phyloP scores from a whole-genome alignment of 345 rosid species.

The Rhizophora mangle region DNA sequence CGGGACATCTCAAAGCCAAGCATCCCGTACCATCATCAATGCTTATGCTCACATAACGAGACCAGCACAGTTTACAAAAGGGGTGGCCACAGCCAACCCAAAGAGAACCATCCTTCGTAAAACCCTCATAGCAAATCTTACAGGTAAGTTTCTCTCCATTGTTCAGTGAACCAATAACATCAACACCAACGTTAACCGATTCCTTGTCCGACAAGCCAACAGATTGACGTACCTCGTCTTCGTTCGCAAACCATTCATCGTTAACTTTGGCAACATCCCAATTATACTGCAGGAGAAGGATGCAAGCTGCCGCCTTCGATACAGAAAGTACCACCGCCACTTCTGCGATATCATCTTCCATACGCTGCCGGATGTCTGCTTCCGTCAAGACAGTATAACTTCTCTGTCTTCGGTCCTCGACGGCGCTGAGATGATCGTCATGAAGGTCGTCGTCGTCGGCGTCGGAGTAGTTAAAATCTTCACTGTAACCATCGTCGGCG shows the following conservation, averaged over 20 bases:
- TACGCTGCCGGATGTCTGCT: constrained; percentile 52
- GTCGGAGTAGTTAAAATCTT: neutral
- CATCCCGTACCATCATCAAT: constrained; percentile 81
- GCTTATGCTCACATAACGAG: constrained; percentile 46
- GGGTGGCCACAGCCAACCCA: constrained; percentile 89
- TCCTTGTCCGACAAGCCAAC: constrained; percentile 70
- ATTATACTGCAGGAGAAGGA: constrained; percentile 55
- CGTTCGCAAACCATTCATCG: constrained; percentile 90
- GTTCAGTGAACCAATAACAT: neutral
- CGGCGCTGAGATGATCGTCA: too few species aligned
- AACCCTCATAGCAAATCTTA: constrained; percentile 68
- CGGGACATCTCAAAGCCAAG: constrained; percentile 74
- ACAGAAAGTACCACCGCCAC: constrained; percentile 73
- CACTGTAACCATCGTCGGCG: neutral
- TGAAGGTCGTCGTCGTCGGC: too few species aligned
- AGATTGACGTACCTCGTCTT: constrained; percentile 54
- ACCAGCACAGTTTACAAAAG: constrained; percentile 74
- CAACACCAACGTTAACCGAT: neutral
- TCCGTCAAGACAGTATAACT: constrained; percentile 53
- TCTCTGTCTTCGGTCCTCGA: constrained; percentile 34
- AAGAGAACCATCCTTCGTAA: constrained; percentile 35
- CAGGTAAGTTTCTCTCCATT: constrained; percentile 30
- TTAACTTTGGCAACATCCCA: constrained; percentile 64
- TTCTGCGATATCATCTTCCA: constrained; percentile 55
- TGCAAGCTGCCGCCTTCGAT: constrained; percentile 44